Conservation (phyloP, 225 moss, liverwort and hornwort genomes). For the Asterella californica region DNA sequence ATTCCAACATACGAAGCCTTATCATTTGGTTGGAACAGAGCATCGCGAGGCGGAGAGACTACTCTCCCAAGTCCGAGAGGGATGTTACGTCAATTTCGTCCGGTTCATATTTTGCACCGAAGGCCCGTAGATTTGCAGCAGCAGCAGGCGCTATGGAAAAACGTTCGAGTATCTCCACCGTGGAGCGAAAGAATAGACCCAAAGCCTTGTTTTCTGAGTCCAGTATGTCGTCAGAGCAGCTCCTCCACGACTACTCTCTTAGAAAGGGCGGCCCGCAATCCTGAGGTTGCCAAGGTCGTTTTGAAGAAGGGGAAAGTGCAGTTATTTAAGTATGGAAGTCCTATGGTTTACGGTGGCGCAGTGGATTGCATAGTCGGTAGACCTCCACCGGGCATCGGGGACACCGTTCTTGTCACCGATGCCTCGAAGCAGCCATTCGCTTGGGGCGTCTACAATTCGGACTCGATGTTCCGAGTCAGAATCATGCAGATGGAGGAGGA, state of each 20-base stretch:
- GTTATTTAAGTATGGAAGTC: slow-evolving; percentile 79
- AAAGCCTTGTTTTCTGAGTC: background rate
- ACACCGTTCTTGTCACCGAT: slow-evolving; percentile 69
- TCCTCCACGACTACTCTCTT: background rate
- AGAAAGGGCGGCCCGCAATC: background rate
- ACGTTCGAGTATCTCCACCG: background rate
- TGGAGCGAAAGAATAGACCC: background rate
- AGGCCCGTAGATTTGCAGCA: background rate
- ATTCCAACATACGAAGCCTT: too few species aligned
- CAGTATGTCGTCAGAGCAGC: slow-evolving; percentile 11
- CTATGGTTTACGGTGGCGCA: slow-evolving; percentile 94
- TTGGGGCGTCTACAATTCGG: slow-evolving; percentile 87
- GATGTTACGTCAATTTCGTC: slow-evolving; percentile 10
- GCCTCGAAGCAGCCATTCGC: slow-evolving; percentile 71
- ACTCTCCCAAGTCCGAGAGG: background rate
- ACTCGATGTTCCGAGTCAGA: slow-evolving; percentile 83
- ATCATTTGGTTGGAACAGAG: too few species aligned
- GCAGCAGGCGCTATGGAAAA: background rate
- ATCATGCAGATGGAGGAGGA: slow-evolving; percentile 93
- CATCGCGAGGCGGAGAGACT: too few species aligned
- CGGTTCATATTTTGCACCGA: background rate
- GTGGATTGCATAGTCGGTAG: slow-evolving; percentile 81
- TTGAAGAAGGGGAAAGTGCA: slow-evolving; percentile 89
- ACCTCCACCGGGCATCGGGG: slow-evolving; percentile 72
- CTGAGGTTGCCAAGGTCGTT: slow-evolving; percentile 62